Evolutionary conservation across 2,329 filamentous ascomycete genomes (phyloP).

Genomic region (Cordyceps cateniannulata): DNA sequence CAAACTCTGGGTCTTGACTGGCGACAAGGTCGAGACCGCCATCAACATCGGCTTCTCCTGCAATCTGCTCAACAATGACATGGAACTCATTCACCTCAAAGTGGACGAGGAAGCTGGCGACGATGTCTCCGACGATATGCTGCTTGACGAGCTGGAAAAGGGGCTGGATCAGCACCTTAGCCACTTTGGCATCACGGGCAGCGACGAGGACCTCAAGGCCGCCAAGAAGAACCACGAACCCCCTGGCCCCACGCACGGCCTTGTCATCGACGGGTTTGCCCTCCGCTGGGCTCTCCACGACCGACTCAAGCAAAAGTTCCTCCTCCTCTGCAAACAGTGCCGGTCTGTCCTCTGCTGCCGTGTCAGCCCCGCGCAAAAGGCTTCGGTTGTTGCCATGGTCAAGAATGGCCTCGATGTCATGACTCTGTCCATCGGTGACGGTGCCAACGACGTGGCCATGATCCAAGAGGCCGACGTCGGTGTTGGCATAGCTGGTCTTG

Average conservation of each 20-base stretch:
- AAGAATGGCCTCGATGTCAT: constrained; percentile 93
- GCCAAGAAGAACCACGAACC: constrained; percentile 81
- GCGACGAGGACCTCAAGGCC: constrained; percentile 72
- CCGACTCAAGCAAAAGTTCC: constrained; percentile 79
- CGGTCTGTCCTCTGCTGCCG: constrained; percentile 94
- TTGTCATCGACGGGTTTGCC: constrained; percentile 93
- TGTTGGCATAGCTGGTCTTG: constrained; percentile 88
- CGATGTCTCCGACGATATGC: constrained; percentile 38
- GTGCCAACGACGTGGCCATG: constrained; percentile 95
- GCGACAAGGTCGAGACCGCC: constrained; percentile 97
- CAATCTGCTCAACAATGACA: constrained; percentile 93
- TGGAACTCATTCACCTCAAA: constrained; percentile 92
- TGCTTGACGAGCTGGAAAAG: constrained; percentile 54
- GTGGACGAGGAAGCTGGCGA: constrained; percentile 65
- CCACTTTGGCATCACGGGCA: constrained; percentile 73
- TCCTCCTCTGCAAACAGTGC: constrained; percentile 94
- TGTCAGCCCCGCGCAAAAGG: constrained; percentile 95
- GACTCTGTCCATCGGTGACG: constrained; percentile 88
- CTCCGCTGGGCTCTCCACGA: constrained; percentile 83
- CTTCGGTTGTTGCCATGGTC: constrained; percentile 92
- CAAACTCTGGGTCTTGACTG: constrained; percentile 96
- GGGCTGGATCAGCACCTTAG: constrained; percentile 69
- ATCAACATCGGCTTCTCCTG: constrained; percentile 99
- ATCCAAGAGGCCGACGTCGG: constrained; percentile 97
- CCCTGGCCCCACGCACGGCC: constrained; percentile 79